Percentiles rank a stretch among this genome's conserved stretches.
These are phyloP conservation scores for Arthrinium phaeospermum DNA, from an alignment of 2,329 filamentous ascomycete genomes.

Conservation along the genomic window DNA sequence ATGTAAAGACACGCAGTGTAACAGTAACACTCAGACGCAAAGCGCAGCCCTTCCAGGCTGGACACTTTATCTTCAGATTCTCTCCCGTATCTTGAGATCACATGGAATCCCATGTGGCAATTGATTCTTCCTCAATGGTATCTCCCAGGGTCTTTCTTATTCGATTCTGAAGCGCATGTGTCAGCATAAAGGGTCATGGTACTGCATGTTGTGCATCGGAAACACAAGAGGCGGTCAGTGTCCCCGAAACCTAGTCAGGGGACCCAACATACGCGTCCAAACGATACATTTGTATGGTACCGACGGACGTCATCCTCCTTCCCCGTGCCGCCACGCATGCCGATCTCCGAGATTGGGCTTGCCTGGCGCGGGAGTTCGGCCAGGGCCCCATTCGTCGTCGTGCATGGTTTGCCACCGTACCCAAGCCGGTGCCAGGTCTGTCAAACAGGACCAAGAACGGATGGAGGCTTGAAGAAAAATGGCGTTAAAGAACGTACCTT, in stretches of 20 bases:
- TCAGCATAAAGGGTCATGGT: constrained; percentile 9
- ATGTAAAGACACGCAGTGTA: neutral
- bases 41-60: neutral
- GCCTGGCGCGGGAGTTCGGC: neutral
- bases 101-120: neutral
- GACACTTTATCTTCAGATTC: neutral
- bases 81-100: neutral
- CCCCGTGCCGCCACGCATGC: neutral
- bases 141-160: neutral
- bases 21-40: neutral
- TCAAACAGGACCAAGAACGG: neutral
- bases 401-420: neutral
- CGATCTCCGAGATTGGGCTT: neutral
- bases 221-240: constrained; percentile 2
- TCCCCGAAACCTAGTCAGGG: neutral
- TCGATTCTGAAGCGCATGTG: neutral
- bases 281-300: neutral
- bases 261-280: neutral
- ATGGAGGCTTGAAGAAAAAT: neutral
- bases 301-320: neutral
- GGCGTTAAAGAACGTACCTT: constrained; percentile 42
- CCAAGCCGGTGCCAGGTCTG: neutral
- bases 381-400: neutral
- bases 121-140: neutral
- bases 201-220: neutral